A percentile compares a stretch with the other conserved stretches of the same genome.
These are phyloP conservation scores for Stygiomarasmius scandens DNA, from an alignment of 1,284 basidiomycete species.

Conservation along the genomic window DNA sequence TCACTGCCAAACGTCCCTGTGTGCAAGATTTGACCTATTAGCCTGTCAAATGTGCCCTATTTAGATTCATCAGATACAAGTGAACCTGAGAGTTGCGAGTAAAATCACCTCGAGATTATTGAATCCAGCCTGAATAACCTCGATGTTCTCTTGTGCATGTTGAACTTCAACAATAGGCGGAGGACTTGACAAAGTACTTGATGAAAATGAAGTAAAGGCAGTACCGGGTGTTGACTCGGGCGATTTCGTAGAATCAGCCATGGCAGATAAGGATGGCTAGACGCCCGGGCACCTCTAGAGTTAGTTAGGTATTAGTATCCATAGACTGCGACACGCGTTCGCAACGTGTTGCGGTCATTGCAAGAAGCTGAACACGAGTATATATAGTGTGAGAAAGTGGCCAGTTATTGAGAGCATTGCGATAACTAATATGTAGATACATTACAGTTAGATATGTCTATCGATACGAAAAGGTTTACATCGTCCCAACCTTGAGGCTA, in stretches of 20 bases:
- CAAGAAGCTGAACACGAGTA: background rate
- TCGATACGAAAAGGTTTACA: background rate
- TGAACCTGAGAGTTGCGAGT: no score
- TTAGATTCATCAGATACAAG: no score
- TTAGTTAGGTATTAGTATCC: background rate
- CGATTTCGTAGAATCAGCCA: background rate
- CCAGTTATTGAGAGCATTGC: background rate
- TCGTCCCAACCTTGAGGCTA: background rate
- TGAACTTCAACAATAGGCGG: conserved; percentile 2
- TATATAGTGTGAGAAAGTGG: background rate
- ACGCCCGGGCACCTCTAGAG: background rate
- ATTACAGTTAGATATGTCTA: conserved; percentile 3
- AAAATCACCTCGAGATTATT: conserved; percentile 2
- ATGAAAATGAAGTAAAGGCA: background rate
- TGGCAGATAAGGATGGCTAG: background rate
- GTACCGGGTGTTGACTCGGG: background rate
- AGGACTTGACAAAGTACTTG: background rate
- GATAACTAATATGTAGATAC: background rate
- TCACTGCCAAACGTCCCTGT: conserved; percentile 1
- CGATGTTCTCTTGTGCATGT: conserved; percentile 1
- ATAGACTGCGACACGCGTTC: background rate
- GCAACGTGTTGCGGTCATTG: background rate
- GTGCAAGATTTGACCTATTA: background rate
- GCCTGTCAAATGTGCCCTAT: conserved; percentile 3
- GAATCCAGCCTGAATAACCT: conserved; percentile 7